Base-by-base conservation (phyloP, 2,329 filamentous ascomycete species). In the Dactylella cylindrospora region DNA sequence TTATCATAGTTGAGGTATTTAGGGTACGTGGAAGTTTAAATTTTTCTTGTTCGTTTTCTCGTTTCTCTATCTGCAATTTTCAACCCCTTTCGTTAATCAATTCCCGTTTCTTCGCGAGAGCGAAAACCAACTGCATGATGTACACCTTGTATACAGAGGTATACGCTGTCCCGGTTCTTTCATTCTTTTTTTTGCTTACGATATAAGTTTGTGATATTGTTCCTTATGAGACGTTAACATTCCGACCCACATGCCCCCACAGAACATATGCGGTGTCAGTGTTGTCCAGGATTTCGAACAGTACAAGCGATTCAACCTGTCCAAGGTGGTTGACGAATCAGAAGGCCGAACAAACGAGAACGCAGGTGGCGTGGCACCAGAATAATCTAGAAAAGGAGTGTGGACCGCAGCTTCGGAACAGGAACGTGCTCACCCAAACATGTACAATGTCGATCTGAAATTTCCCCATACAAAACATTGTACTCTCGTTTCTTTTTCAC, bases 1-100 rank as follows among this genome's bases (percentile, higher is more conserved):
- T 90, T 25, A 84, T 93, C 67, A 74, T 91, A 64, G 82, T 93
- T 53, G 87, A 93, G 68, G 79, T 93, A 53, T 91, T 86, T 72
- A 83, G 89, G 80, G 87, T 88, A 78, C 66, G 76, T 70, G n/a
- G n/a, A 22, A 39, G 5, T 26, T 28, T 23, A 51, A 33, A 36
- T 38, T 57, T 66, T 43, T 60, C 39, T 57, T 49, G 55, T 57
- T 49, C 36, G 54, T 65, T 53, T 35, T 36, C 39, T 50, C 47
- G 10, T 38, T 38, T 60, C 43, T 50, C 33, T 22, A 20, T 10
- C 31, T 38, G 10, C 35, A 39, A 17, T 41, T 47, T 33, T 29
- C 15, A 15, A 35, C 36, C 32, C 40, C 31, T 64, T 43, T 54
- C 49, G 61, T 65, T 65, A 29, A 49, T 53, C 22, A 49, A 54